A percentile compares a stretch with the other conserved stretches of the same genome.
Evolutionary conservation across 305 asterid species (phyloP).

Genomic region (Withania somnifera): DNA sequence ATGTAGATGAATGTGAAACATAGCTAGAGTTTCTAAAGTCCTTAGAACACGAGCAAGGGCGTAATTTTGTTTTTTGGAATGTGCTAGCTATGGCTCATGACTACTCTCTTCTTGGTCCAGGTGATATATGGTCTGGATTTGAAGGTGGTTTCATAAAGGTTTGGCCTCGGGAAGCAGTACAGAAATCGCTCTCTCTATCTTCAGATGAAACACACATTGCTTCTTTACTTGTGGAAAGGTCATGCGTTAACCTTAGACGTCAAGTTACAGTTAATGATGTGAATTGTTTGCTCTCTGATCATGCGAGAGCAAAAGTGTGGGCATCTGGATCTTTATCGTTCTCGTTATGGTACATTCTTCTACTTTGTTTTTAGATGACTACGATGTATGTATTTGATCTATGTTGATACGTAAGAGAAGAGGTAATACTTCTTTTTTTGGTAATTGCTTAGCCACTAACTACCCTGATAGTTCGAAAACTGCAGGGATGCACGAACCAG

Average conservation of each 20-base stretch:
- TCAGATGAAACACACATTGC: slow-evolving; percentile 82
- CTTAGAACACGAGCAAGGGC: background rate
- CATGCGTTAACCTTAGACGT: slow-evolving; percentile 61
- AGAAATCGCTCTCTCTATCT: slow-evolving; percentile 63
- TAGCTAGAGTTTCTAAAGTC: background rate
- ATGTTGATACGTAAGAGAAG: background rate
- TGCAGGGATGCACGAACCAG: slow-evolving; percentile 93
- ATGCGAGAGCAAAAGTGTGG: slow-evolving; percentile 65
- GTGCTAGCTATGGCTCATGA: too few relatives aligned
- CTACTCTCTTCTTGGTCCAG: slow-evolving; percentile 20
- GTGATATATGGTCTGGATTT: slow-evolving; percentile 92
- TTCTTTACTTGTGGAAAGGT: slow-evolving; percentile 68
- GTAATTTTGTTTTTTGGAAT: background rate
- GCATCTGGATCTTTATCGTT: slow-evolving; percentile 61
- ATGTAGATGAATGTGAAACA: background rate
- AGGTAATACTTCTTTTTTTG: background rate
- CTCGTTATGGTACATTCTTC: slow-evolving; percentile 58
- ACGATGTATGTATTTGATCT: background rate
- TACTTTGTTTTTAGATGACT: background rate
- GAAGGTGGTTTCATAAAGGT: slow-evolving; percentile 64
- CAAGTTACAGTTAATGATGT: slow-evolving; percentile 82
- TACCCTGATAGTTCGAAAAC: slow-evolving; percentile 13
- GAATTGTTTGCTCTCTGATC: slow-evolving; percentile 57
- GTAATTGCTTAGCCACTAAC: slow-evolving; percentile 5
- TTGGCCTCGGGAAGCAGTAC: slow-evolving; percentile 88